A percentile compares a stretch with the other conserved stretches of the same genome.
These are phyloP conservation scores for Cystofilobasidium ferigula DNA, from an alignment of 768 basidiomycete species.

Conservation along the genomic window DNA sequence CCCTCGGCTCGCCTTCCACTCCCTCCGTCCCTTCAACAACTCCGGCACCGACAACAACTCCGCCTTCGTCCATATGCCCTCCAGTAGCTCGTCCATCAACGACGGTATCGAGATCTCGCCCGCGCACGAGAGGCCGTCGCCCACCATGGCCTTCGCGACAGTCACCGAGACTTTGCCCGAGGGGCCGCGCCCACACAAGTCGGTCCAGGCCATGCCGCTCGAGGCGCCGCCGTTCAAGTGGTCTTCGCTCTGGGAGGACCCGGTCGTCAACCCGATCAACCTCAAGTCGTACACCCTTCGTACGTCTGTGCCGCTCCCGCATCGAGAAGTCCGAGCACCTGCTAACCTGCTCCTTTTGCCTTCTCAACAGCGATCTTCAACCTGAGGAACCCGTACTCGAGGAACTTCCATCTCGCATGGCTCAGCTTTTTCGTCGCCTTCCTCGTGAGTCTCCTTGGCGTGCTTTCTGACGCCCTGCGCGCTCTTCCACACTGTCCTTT, in stretches of 20 bases:
- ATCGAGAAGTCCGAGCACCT: conserved; percentile 28
- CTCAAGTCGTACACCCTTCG: conserved; percentile 48
- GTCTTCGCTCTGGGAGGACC: conserved; percentile 26
- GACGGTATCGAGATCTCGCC: neutral
- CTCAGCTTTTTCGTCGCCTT: conserved; percentile 14
- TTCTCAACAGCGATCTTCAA: conserved; percentile 43
- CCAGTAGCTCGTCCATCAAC: neutral
- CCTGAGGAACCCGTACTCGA: conserved; percentile 44
- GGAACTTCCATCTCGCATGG: conserved; percentile 47
- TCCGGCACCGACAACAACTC: no score
- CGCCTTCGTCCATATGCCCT: neutral
- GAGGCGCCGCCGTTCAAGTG: conserved; percentile 27
- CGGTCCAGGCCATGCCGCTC: conserved; percentile 29
- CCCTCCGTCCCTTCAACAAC: neutral
- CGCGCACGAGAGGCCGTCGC: conserved; percentile 1
- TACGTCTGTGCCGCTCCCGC: conserved; percentile 44
- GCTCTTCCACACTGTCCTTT: conserved; percentile 27
- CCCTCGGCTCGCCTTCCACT: no score
- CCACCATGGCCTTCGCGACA: neutral
- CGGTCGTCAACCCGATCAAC: conserved; percentile 47
- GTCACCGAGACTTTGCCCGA: neutral
- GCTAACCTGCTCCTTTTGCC: neutral
- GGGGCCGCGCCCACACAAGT: neutral
- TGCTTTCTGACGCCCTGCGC: neutral
- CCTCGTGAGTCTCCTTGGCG: conserved; percentile 1